Percentiles rank a stretch among this genome's conserved stretches.
Evolutionary conservation across 306 rosid genomes (phyloP).

Genomic region (Astragalus membranaceus): DNA sequence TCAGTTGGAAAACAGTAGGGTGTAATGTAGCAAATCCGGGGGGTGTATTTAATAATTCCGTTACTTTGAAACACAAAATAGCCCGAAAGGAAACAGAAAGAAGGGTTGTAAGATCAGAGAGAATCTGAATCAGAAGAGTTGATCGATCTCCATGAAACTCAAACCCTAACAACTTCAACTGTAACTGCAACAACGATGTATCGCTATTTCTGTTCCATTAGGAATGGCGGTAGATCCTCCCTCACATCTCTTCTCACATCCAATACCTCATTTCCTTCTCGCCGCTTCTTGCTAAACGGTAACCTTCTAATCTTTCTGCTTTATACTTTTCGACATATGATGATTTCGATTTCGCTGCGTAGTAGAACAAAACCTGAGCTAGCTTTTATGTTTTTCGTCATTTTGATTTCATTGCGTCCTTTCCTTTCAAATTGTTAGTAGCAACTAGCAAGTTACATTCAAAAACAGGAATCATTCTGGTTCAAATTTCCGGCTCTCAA

Average conservation of each 20-base stretch:
- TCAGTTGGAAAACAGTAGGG: too few relatives aligned
- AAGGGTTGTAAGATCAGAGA: too few relatives aligned
- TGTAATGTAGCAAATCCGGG: too few relatives aligned
- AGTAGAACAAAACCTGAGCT: not conserved
- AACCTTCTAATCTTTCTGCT: not conserved
- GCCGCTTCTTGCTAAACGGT: not conserved
- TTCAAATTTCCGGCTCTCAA: too few relatives aligned
- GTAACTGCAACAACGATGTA: not conserved
- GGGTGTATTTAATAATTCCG: too few relatives aligned
- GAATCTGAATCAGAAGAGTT: too few relatives aligned
- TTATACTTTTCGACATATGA: not conserved
- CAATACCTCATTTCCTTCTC: not conserved
- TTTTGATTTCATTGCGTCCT: not conserved
- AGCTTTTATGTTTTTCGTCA: not conserved
- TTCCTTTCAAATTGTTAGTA: too few relatives aligned
- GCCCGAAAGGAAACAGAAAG: too few relatives aligned
- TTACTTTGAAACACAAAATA: too few relatives aligned
- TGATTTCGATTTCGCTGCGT: not conserved
- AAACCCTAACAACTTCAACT: not conserved
- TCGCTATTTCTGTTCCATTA: not conserved
- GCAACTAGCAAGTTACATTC: too few relatives aligned
- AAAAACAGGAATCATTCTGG: too few relatives aligned
- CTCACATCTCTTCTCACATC: not conserved
- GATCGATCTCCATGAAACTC: not conserved
- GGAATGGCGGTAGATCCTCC: constrained; percentile 2